A percentile compares a stretch with the other conserved stretches of the same genome.
phyloP scores from a whole-genome alignment of 495 filamentous ascomycete species.

The Aspergillus nanangensis region DNA sequence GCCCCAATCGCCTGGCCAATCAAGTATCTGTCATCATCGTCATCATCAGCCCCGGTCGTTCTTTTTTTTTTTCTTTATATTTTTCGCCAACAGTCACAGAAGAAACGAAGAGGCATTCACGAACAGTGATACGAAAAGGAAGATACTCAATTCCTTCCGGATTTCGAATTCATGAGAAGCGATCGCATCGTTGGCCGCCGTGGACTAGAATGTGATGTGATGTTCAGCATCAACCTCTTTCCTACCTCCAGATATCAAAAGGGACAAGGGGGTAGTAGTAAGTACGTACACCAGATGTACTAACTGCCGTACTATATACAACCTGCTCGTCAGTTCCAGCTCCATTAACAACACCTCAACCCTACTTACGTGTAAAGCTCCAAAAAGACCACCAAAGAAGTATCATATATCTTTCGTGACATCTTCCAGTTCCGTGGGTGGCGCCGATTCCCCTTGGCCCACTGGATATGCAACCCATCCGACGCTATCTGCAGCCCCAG shows the following conservation, averaged over 20 bases:
- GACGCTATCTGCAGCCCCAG: constrained; percentile 29
- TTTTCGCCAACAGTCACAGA: not conserved
- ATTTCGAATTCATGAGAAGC: constrained; percentile 30
- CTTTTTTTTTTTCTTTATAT: not conserved
- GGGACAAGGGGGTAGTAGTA: no score
- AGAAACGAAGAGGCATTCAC: not conserved
- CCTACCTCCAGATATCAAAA: no score
- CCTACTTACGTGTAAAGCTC: constrained; percentile 38
- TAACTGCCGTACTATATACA: constrained; percentile 30
- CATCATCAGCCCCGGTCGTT: not conserved
- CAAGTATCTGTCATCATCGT: constrained; percentile 30
- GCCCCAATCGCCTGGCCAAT: constrained; percentile 47
- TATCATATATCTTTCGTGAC: constrained; percentile 31
- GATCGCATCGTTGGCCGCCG: constrained; percentile 27
- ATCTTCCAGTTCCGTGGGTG: constrained; percentile 40
- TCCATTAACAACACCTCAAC: not conserved
- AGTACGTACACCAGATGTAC: constrained; percentile 35
- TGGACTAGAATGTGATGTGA: constrained; percentile 24
- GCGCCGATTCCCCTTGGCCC: constrained; percentile 27
- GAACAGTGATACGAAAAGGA: constrained; percentile 37
- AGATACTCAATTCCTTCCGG: constrained; percentile 24
- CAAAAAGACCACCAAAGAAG: constrained; percentile 29
- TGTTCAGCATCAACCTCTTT: not conserved
- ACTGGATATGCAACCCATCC: constrained; percentile 34
- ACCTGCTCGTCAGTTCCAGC: not conserved